phyloP scores from a whole-genome alignment of 2,329 filamentous ascomycete genomes.

The Phaeoacremonium minimum region DNA sequence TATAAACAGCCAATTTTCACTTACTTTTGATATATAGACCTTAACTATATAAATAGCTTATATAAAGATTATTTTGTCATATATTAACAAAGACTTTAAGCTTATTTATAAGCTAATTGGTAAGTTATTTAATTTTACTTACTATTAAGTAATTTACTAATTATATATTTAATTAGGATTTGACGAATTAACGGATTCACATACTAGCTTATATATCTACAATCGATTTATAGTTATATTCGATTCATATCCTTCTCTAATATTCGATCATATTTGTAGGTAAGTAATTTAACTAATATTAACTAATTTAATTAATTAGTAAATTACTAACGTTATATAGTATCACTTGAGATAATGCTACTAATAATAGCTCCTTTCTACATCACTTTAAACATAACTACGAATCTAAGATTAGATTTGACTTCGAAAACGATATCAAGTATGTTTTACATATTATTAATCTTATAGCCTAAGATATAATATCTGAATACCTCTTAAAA shows the following conservation, averaged over 20 bases:
- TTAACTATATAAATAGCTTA: neutral
- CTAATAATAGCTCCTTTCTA: neutral
- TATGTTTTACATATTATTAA: neutral
- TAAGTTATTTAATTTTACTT: no score
- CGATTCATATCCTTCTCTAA: neutral
- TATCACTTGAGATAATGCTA: neutral
- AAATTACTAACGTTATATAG: neutral
- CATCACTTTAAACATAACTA: neutral
- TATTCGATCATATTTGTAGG: no score
- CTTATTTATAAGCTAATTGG: neutral
- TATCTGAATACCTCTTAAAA: neutral
- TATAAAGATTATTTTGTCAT: neutral
- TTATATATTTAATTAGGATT: no score
- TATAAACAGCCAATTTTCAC: neutral
- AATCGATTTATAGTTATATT: neutral
- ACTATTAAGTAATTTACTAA: no score
- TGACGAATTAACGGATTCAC: neutral
- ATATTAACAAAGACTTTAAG: neutral
- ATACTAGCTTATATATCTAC: neutral
- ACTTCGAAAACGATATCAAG: neutral
- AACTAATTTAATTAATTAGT: no score
- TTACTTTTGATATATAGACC: neutral
- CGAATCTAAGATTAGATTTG: no score
- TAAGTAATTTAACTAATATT: no score
- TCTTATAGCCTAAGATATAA: neutral